Evolutionary conservation across 176 grass and related monocot species (phyloP), one percentile per base, ranked within the genome.

Genomic region (Dendrocalamus sinicus): DNA sequence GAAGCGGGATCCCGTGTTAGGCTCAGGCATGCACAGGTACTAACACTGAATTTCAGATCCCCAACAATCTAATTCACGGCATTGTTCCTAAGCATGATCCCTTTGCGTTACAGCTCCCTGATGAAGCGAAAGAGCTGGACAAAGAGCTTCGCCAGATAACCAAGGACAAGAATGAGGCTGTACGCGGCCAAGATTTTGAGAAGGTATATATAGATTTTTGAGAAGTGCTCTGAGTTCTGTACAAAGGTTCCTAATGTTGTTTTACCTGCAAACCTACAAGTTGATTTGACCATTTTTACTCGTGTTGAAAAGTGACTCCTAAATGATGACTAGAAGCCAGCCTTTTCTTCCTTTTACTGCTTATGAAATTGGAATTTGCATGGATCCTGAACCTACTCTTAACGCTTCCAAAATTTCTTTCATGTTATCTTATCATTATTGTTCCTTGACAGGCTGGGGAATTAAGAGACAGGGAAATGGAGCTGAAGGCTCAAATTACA

Each of bases 1-100:
- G 96, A 98, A 88, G 96, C 96, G 69, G 96, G 96, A 81, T 98
- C 96, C 70, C 96, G 96, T 79, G 96, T 98, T 78, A 98, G 96
- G 90, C 93, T 98, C 55, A 91, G 91, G 65, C 93, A 98, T 86
- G 93, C 96, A 72, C 93, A 99, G 93, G 96, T 99, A 79, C 48
- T n/a, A 13, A 51, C 32, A 13, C 8, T 72, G 43, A 64, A 23
- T 65, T 80, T 69, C 8, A 16, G 11, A 68, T 54, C 22, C 14
- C 43, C 3, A 65, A 26, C 16, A 70, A 30, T 45, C 5, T 55
- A 7, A 2, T 62, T 64, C 28, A 12, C 19, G 13, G 64, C 53
- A 47, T 76, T 46, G 14, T 84, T 88, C 63, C 50, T 87, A 80
- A 85, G 8, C 12, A 17, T 86, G 20, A 28, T 16, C 6, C 64